A percentile compares a stretch with the other conserved stretches of the same genome.
phyloP scores from a whole-genome alignment of 2,329 filamentous ascomycete species.

The Chrysoporthe austroafricana region DNA sequence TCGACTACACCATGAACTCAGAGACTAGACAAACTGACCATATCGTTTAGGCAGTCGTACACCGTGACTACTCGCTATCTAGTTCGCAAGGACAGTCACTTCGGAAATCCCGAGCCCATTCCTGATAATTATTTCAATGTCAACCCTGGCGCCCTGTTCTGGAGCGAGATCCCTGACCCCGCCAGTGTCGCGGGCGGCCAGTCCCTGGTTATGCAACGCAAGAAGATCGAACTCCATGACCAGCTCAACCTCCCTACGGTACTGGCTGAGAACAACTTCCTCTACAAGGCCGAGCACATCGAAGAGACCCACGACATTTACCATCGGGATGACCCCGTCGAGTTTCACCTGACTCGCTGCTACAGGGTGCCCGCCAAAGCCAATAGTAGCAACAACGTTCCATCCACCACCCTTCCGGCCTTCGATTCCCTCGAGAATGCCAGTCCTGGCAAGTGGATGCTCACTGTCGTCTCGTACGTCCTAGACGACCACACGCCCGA shows the following conservation, averaged over 20 bases:
- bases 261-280: conserved; percentile 56
- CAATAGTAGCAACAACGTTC: conserved; percentile 31
- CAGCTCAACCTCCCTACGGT: conserved; percentile 52
- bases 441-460: conserved; percentile 58
- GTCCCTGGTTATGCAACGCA: conserved; percentile 55
- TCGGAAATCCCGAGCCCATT: conserved; percentile 39
- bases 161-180: conserved; percentile 65
- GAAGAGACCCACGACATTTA: conserved; percentile 56
- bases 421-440: conserved; percentile 53
- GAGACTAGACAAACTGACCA: background rate
- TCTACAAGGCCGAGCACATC: conserved; percentile 55
- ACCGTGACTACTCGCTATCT: conserved; percentile 60
- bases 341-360: conserved; percentile 56
- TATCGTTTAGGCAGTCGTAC: conserved; percentile 55
- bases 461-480: conserved; percentile 58
- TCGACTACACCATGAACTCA: too few relatives aligned
- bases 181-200: conserved; percentile 39
- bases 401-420: conserved; percentile 47
- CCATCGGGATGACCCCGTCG: conserved; percentile 51
- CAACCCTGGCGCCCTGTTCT: conserved; percentile 54
- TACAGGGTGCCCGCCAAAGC: conserved; percentile 43
- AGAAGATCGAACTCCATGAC: conserved; percentile 60
- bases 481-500: conserved; percentile 61
- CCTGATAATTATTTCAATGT: conserved; percentile 43
- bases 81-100: conserved; percentile 51